Evolutionary conservation across 2,329 filamentous ascomycete genomes (phyloP).

Genomic region (Cylindrodendrum hubeiense): DNA sequence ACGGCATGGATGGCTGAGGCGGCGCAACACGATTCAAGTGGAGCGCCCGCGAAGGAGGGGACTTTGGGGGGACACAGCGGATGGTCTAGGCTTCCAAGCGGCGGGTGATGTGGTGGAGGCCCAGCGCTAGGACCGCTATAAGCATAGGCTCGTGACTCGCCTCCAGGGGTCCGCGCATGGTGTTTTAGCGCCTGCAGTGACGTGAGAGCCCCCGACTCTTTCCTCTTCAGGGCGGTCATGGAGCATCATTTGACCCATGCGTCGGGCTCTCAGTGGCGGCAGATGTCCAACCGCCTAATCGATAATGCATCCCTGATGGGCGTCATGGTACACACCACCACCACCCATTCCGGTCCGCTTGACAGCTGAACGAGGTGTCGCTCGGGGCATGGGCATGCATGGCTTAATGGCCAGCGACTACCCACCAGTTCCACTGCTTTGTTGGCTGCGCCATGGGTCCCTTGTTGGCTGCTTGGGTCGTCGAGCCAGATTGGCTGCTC

Average conservation of each 20-base stretch:
- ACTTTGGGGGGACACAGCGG: constrained; percentile 1
- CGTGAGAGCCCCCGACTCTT: constrained; percentile 24
- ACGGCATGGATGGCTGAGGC: constrained; percentile 42
- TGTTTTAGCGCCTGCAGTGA: constrained; percentile 18
- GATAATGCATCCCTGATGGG: constrained; percentile 26
- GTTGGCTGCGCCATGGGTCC: not conserved
- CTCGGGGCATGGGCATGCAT: not conserved
- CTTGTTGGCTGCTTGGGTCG: not conserved
- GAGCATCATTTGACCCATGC: constrained; percentile 42
- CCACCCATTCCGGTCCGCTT: constrained; percentile 26
- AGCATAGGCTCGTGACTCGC: constrained; percentile 39
- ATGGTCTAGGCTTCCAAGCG: constrained; percentile 3
- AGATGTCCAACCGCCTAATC: constrained; percentile 35
- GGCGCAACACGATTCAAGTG: constrained; percentile 34
- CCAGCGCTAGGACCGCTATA: constrained; percentile 33
- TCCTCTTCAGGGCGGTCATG: constrained; percentile 14
- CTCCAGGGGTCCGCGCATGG: constrained; percentile 32
- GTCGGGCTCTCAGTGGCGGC: constrained; percentile 32
- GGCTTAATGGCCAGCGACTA: not conserved
- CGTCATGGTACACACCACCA: constrained; percentile 9
- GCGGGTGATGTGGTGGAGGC: constrained; percentile 25
- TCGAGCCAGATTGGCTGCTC: constrained; percentile 2
- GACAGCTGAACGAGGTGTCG: too few species aligned
- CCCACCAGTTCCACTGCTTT: not conserved
- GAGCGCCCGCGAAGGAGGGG: constrained; percentile 13